These are phyloP conservation scores for Psilocybe cyanescens DNA, from an alignment of 768 basidiomycete species.

Conservation along the genomic window DNA sequence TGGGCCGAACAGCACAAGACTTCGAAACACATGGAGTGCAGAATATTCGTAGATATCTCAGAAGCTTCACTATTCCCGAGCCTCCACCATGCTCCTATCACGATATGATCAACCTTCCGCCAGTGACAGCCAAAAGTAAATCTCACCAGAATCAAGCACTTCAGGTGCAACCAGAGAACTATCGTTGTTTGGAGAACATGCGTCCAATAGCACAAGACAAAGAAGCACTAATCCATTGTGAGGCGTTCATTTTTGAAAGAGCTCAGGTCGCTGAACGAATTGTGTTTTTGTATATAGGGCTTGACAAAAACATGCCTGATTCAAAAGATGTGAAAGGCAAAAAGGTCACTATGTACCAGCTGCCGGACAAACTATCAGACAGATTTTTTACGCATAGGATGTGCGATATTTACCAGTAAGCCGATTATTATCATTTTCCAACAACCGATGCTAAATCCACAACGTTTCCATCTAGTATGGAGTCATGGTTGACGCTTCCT, in stretches of 20 bases:
- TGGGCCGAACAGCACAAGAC: constrained; percentile 27
- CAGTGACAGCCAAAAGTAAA: constrained; percentile 35
- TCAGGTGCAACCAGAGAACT: constrained; percentile 45
- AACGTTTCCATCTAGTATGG: constrained; percentile 17
- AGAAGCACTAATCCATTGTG: background rate
- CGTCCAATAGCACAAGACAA: constrained; percentile 33
- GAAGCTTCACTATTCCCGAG: constrained; percentile 46
- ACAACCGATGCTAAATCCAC: constrained; percentile 5
- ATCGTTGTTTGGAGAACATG: constrained; percentile 57
- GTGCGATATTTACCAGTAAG: constrained; percentile 32
- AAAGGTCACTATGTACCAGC: background rate
- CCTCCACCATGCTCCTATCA: constrained; percentile 25
- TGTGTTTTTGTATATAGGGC: constrained; percentile 1
- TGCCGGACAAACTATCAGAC: constrained; percentile 4
- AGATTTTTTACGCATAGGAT: constrained; percentile 10
- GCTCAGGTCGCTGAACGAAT: background rate
- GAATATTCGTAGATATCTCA: constrained; percentile 51
- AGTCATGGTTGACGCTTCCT: constrained; percentile 17
- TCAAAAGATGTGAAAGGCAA: background rate
- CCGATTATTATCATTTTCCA: background rate
- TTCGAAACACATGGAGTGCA: constrained; percentile 37
- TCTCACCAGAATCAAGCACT: constrained; percentile 48
- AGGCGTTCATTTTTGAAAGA: background rate
- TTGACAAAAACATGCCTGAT: background rate
- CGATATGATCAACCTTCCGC: constrained; percentile 36